Evolutionary conservation across 306 rosid species (phyloP).

Genomic region (Chamaecrista fasciculata): DNA sequence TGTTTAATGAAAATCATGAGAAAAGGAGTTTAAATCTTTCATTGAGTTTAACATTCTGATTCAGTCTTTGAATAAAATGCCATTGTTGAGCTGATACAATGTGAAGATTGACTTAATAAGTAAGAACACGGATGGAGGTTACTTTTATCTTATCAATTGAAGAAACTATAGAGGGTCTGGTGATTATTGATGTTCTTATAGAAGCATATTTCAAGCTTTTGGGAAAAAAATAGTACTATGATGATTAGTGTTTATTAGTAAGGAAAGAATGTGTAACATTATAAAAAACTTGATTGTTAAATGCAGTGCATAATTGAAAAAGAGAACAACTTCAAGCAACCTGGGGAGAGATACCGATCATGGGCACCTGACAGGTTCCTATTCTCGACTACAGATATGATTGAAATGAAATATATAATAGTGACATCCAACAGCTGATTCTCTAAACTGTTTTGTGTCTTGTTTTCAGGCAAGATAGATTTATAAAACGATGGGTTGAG

Average conservation of each 20-base stretch:
- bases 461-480: conserved; percentile 72
- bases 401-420: neutral
- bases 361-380: conserved; percentile 72
- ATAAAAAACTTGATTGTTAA: conserved; percentile 1
- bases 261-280: neutral
- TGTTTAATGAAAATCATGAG: neutral
- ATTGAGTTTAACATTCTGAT: neutral
- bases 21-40: neutral
- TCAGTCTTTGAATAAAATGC: neutral
- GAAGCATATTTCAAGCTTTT: conserved; percentile 7
- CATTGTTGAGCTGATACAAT: neutral
- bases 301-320: conserved; percentile 60
- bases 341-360: conserved; percentile 88
- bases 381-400: neutral
- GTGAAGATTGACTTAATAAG: neutral
- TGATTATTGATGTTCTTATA: neutral
- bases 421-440: neutral
- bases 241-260: neutral
- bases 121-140: neutral
- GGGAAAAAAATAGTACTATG: neutral
- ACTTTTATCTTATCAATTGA: neutral
- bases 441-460: neutral
- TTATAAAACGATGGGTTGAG: conserved; percentile 55
- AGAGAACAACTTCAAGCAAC: conserved; percentile 90
- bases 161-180: neutral